Conservation (phyloP, 495 filamentous ascomycete species). For the Aspergillus panamensis region DNA sequence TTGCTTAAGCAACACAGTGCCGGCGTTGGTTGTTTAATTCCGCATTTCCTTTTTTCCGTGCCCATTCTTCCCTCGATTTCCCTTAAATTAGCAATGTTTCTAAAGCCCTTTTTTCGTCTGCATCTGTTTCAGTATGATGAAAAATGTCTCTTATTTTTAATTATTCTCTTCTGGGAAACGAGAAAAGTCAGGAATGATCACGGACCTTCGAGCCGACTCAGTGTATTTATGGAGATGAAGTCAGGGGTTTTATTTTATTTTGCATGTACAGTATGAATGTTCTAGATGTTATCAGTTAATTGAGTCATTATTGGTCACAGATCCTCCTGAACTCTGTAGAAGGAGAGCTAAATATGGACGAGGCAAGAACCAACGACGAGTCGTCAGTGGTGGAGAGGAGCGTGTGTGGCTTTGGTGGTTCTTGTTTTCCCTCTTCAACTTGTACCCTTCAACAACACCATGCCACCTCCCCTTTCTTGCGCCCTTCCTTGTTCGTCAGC, state of each 20-base stretch:
- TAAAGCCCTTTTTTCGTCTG: neutral
- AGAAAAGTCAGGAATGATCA: constrained; percentile 22
- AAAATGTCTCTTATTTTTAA: constrained; percentile 10
- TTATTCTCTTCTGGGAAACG: constrained; percentile 23
- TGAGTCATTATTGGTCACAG: constrained; percentile 6
- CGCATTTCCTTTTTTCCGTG: constrained; percentile 17
- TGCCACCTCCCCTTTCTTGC: constrained; percentile 13
- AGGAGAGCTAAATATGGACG: neutral
- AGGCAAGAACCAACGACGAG: neutral
- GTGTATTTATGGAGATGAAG: constrained; percentile 6
- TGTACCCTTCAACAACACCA: neutral
- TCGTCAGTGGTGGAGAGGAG: neutral
- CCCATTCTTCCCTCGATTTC: constrained; percentile 10
- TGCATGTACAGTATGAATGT: constrained; percentile 16
- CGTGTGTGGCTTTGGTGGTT: neutral
- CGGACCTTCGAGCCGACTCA: neutral
- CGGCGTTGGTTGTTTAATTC: constrained; percentile 25
- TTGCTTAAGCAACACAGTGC: constrained; percentile 53
- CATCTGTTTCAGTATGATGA: constrained; percentile 20
- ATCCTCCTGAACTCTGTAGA: constrained; percentile 1
- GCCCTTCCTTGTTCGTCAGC: constrained; percentile 2
- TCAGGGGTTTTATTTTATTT: constrained; percentile 3
- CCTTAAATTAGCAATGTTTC: constrained; percentile 6
- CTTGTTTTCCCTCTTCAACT: neutral
- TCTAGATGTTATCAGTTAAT: constrained; percentile 9